A percentile compares a stretch with the other conserved stretches of the same genome.
phyloP scores from a whole-genome alignment of 2,329 filamentous ascomycete species.

The Dactylonectria macrodidyma region DNA sequence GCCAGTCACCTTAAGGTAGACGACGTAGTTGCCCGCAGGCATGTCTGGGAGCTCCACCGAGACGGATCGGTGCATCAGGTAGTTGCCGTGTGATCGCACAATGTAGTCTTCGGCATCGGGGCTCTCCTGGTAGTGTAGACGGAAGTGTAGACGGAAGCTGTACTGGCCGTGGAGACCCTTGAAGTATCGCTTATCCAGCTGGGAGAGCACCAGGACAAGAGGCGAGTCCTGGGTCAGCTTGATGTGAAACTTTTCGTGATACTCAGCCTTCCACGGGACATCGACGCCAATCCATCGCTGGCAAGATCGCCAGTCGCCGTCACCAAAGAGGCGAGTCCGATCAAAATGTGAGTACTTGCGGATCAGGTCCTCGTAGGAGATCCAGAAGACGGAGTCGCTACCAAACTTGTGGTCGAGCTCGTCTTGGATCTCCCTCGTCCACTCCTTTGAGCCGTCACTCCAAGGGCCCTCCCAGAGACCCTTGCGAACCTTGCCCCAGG shows the following conservation, averaged over 20 bases:
- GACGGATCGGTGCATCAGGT: conserved; percentile 71
- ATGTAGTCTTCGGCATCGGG: conserved; percentile 71
- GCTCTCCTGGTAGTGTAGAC: conserved; percentile 64
- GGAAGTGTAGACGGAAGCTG: conserved; percentile 64
- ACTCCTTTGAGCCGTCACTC: conserved; percentile 74
- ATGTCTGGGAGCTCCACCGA: conserved; percentile 71
- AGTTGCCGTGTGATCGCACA: conserved; percentile 71
- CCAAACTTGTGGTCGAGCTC: conserved; percentile 73
- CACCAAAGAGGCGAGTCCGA: conserved; percentile 73
- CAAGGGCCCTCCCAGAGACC: conserved; percentile 73
- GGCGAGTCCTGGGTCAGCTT: conserved; percentile 69
- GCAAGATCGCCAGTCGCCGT: conserved; percentile 69
- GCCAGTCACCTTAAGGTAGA: conserved; percentile 70
- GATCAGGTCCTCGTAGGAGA: conserved; percentile 73
- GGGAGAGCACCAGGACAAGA: conserved; percentile 72
- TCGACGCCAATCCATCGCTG: conserved; percentile 74
- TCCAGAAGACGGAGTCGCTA: conserved; percentile 76
- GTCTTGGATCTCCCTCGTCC: conserved; percentile 70
- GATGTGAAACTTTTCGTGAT: conserved; percentile 74
- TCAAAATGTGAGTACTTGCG: conserved; percentile 75
- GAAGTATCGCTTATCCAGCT: conserved; percentile 75
- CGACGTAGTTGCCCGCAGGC: conserved; percentile 69
- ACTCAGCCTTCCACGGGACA: conserved; percentile 74
- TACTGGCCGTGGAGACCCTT: conserved; percentile 74
- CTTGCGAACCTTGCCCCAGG: conserved; percentile 72